Evolutionary conservation across 2,329 filamentous ascomycete species (phyloP), one percentile per base, ranked within the genome.

Genomic region (Clarireedia paspali): DNA sequence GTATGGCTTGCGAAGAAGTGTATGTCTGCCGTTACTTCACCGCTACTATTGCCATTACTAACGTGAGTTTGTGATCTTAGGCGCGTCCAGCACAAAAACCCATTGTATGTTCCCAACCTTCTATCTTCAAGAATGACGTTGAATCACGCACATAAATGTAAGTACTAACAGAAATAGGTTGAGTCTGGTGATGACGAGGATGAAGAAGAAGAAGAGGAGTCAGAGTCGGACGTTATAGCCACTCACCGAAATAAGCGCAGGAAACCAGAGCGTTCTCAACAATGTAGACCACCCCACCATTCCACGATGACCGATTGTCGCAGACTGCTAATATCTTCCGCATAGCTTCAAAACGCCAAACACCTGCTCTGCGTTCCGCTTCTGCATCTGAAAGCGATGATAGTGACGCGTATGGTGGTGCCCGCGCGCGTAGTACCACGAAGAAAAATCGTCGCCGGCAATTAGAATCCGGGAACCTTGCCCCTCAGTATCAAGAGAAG

Each of bases 1-100:
- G 7, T 99, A 97, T 75, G 94, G 94, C 48, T 78, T 99, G 63
- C 84, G 94, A 65, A 83, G 94, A 75, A 99, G 94, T 76, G 91
- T 94, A 85, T 60, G 87, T 73, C 51, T 50, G 54, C 36, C 10
- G 7, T 7, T 30, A 24, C 4, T 36, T 14, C 20, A 15, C 39
- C 26, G 14, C 23, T 6, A 9, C 15, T 6, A 26, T 6, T 50
- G 20, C 6, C 24, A 26, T 34, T 59, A 53, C 63, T 68, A 53
- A 68, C 54, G 42, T 50, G 17, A 36, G 56, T 23, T 56, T 50
- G 7, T 51, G 45, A 46, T 17, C 23, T 50, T 48, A 70, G 68
- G 82, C 83, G 63, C 80, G 83, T 64, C 78, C 78, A 60, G 77
- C 77, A 58, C 81, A 82, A 65, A 81, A 81, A 57, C 59, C 65